phyloP scores from a whole-genome alignment of 176 grass and related monocot genomes.

The Oryza coarctata region DNA sequence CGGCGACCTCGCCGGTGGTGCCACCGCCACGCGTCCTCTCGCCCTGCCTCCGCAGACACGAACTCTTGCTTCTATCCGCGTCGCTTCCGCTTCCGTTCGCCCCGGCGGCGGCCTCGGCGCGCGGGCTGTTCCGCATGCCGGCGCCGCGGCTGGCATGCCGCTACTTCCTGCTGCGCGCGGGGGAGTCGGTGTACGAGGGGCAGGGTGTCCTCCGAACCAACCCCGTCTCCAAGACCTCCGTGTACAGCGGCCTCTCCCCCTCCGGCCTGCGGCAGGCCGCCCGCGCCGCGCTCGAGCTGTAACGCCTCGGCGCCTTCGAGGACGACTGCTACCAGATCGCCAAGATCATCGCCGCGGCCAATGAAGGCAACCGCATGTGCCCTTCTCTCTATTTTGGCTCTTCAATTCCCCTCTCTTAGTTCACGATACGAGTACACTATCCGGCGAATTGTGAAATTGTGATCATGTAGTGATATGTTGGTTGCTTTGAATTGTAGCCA shows the following conservation, averaged over 20 bases:
- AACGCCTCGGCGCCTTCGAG: constrained; percentile 77
- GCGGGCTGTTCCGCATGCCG: constrained; percentile 94
- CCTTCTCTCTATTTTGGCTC: background rate
- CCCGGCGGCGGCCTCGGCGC: constrained; percentile 42
- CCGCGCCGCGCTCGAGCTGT: constrained; percentile 74
- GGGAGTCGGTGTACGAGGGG: constrained; percentile 80
- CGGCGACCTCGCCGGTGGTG: constrained; percentile 11
- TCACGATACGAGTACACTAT: background rate
- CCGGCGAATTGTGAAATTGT: background rate
- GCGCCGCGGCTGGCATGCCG: constrained; percentile 70
- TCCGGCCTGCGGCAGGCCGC: constrained; percentile 71
- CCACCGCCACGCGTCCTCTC: background rate
- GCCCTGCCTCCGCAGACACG: constrained; percentile 35
- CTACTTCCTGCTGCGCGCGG: constrained; percentile 90
- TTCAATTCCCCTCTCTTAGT: background rate
- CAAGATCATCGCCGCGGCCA: constrained; percentile 84
- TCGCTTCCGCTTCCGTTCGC: constrained; percentile 24
- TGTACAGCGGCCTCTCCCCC: constrained; percentile 78
- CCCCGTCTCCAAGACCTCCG: constrained; percentile 88
- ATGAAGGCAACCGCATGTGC: constrained; percentile 68
- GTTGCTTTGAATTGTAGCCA: constrained; percentile 46
- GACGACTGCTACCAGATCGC: constrained; percentile 90
- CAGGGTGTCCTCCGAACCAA: constrained; percentile 75
- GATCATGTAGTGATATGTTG: background rate
- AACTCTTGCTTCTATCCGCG: constrained; percentile 49